These are phyloP conservation scores for Fusarium duplospermum DNA, from an alignment of 2,329 filamentous ascomycete species.

Conservation along the genomic window DNA sequence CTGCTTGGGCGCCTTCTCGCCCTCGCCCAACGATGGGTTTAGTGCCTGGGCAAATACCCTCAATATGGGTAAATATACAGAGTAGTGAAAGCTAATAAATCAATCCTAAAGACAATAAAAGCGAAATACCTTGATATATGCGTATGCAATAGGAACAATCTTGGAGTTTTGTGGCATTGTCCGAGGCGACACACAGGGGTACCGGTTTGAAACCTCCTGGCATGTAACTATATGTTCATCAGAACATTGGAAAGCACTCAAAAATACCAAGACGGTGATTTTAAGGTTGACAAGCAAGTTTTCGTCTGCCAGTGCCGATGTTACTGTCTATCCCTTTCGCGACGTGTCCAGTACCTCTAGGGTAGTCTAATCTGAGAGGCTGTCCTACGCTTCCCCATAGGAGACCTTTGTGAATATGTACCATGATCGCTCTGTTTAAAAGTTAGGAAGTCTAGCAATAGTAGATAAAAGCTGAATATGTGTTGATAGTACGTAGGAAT, in stretches of 20 bases:
- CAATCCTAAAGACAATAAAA: not conserved
- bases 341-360: not conserved
- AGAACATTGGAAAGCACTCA: not conserved
- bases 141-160: too few species aligned
- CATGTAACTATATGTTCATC: not conserved
- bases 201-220: too few species aligned
- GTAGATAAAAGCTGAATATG: not conserved
- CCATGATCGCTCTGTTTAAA: too few species aligned
- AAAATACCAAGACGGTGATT: not conserved
- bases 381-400: too few species aligned
- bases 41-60: too few species aligned
- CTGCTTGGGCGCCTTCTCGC: too few species aligned
- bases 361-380: not conserved
- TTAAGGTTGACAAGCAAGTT: not conserved
- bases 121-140: not conserved
- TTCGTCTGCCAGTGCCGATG: not conserved
- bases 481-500: not conserved
- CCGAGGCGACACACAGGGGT: too few species aligned
- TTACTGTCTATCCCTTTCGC: not conserved
- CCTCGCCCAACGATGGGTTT: too few species aligned
- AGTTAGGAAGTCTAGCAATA: not conserved
- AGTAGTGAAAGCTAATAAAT: not conserved
- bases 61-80: fast-evolving
- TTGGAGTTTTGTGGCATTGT: too few species aligned
- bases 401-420: too few species aligned